A percentile compares a stretch with the other conserved stretches of the same genome.
Conservation (phyloP, 495 filamentous ascomycete genomes). For the Penicillium flavigenum region DNA sequence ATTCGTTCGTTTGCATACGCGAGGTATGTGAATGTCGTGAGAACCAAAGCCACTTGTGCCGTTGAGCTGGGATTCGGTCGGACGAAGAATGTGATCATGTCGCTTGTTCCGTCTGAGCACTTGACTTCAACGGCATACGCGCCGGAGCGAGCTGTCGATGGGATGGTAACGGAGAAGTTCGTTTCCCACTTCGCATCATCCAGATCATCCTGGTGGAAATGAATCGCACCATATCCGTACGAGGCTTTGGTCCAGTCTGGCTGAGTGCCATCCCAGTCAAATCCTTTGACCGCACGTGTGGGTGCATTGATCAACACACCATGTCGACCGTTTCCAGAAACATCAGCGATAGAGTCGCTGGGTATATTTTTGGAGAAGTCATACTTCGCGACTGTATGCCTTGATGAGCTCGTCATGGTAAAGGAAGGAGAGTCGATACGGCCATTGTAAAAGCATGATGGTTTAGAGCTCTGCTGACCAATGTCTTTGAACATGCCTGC, state of each 20-base stretch:
- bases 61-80: constrained; percentile 7
- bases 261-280: constrained; percentile 24
- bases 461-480: neutral
- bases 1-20: constrained; percentile 34
- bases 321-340: constrained; percentile 1
- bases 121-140: constrained; percentile 4
- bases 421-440: constrained; percentile 2
- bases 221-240: constrained; percentile 27
- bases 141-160: constrained; percentile 6
- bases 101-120: neutral
- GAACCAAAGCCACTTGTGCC: constrained; percentile 18
- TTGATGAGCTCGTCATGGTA: neutral
- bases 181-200: constrained; percentile 6
- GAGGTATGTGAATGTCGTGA: constrained; percentile 28
- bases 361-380: neutral
- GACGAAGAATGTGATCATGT: constrained; percentile 17
- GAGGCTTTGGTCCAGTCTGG: constrained; percentile 12
- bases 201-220: constrained; percentile 10
- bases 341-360: neutral
- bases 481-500: neutral
- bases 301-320: constrained; percentile 21
- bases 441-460: neutral
- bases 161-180: neutral
- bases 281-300: constrained; percentile 23
- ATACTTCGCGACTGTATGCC: neutral